phyloP scores from a whole-genome alignment of 2,329 filamentous ascomycete genomes.

The Dactylellina sp. region DNA sequence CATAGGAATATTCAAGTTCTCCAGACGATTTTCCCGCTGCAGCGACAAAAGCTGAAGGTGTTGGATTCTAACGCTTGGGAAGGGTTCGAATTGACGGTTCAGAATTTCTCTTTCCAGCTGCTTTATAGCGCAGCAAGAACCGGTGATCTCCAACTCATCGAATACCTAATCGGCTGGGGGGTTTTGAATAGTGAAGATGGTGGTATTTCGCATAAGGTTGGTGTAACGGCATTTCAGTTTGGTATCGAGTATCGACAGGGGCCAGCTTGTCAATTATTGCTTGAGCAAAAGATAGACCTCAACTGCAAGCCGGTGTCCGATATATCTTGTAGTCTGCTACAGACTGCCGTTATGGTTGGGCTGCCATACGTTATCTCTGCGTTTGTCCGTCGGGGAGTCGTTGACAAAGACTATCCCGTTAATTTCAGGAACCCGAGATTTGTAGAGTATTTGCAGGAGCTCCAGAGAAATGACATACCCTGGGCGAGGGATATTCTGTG shows the following conservation, averaged over 20 bases:
- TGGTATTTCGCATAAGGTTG: not conserved
- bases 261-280: not conserved
- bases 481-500: not conserved
- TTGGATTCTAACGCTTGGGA: not conserved
- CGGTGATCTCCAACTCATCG: conserved; percentile 12
- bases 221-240: conserved; percentile 14
- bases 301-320: conserved; percentile 4
- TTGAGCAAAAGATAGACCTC: conserved; percentile 13
- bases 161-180: not conserved
- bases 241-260: conserved; percentile 21
- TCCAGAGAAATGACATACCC: not conserved
- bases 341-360: conserved; percentile 2
- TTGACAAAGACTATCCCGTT: not conserved
- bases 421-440: not conserved
- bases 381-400: not conserved
- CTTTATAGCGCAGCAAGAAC: conserved; percentile 26
- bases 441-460: not conserved
- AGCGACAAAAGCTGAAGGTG: not conserved
- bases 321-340: conserved; percentile 8
- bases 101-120: conserved; percentile 17
- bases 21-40: not conserved
- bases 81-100: not conserved
- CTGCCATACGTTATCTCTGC: not conserved
- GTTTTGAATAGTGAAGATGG: not conserved
- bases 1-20: not conserved